Evolutionary conservation across 805 yeast species (phyloP).

Genomic region (Ogataea corticis): DNA sequence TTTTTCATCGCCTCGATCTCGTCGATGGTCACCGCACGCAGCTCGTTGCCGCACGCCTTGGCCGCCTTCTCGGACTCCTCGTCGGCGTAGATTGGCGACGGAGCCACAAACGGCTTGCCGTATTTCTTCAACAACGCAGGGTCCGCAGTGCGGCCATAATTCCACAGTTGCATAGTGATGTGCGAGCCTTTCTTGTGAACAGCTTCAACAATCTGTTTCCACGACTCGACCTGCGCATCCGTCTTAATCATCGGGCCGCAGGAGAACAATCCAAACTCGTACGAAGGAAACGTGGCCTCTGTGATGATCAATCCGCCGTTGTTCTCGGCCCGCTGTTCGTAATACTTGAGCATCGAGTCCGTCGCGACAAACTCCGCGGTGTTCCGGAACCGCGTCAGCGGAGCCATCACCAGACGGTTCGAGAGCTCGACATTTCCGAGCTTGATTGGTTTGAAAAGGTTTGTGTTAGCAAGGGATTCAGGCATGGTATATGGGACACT

Average conservation of each 20-base stretch:
- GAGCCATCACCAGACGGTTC: slow-evolving; percentile 47
- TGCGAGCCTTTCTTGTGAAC: slow-evolving; percentile 51
- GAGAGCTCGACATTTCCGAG: slow-evolving; percentile 37
- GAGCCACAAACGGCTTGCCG: slow-evolving; percentile 26
- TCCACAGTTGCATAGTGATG: slow-evolving; percentile 51
- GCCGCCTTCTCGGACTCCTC: slow-evolving; percentile 25
- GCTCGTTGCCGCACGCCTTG: background rate
- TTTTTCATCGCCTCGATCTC: slow-evolving; percentile 47
- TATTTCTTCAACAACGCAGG: slow-evolving; percentile 33
- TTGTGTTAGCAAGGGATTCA: too few relatives aligned
- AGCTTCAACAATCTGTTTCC: slow-evolving; percentile 47
- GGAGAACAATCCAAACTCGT: slow-evolving; percentile 42
- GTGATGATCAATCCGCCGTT: slow-evolving; percentile 58
- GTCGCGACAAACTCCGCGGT: slow-evolving; percentile 36
- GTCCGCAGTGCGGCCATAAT: slow-evolving; percentile 39
- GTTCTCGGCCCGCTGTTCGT: slow-evolving; percentile 51
- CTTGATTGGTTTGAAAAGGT: slow-evolving; percentile 42
- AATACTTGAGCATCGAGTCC: slow-evolving; percentile 49
- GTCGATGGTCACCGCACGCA: slow-evolving; percentile 30
- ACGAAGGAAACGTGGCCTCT: slow-evolving; percentile 53
- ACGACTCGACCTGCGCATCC: slow-evolving; percentile 44
- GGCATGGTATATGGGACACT: too few relatives aligned
- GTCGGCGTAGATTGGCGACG: slow-evolving; percentile 32
- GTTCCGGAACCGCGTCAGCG: slow-evolving; percentile 48
- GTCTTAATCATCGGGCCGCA: slow-evolving; percentile 50